Base-by-base conservation (phyloP, 2,329 filamentous ascomycete species). In the Rhytidhysteron rufulum region DNA sequence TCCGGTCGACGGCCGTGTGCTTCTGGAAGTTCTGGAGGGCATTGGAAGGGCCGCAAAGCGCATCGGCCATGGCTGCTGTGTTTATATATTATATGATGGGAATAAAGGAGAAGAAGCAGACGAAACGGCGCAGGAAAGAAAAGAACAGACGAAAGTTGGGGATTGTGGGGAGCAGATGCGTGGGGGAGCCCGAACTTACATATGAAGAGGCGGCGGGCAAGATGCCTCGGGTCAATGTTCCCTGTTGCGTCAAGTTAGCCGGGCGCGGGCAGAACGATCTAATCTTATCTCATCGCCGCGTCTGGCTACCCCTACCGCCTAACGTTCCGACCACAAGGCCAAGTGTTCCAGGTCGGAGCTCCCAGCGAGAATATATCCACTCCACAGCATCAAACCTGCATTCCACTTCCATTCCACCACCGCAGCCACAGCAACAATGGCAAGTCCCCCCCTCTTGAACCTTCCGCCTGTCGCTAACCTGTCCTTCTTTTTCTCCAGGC, bases 31-130 rank as follows among this genome's bases (percentile, higher is more conserved):
- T 83, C 64, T 88, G 85, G 38, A 87, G 77, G 47, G 84, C 77
- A 65, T 86, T 88, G 10, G 85, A 86, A 15, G 85, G 84, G 43
- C 86, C 85, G 61, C 86, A 90, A 41, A 86, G 70, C 51, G 77
- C 74, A 55, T 86, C 82, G 38, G 78, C 72, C 82, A 86, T 86
- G 53, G 49, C 69, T 44, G 21, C 37, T 7, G 17, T 10, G 5
- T 21, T 35, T 16, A 35, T 9, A n/a, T 33, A 10, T 8, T n/a
- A n/a, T n/a, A n/a, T n/a, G n/a, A n/a, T n/a, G n/a, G n/a, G n/a
- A n/a, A n/a, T n/a, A 18, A 15, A 30, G 13, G 13, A 8, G 16
- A 30, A 16, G 27, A 3, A 30, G 27, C 5, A 30, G 27, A 8
- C 3, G 4, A 16, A 30, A 8, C 13, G 13, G 27, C 8, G 3